Conservation (phyloP, 1,284 basidiomycete genomes). For the Heterobasidion annosum region DNA sequence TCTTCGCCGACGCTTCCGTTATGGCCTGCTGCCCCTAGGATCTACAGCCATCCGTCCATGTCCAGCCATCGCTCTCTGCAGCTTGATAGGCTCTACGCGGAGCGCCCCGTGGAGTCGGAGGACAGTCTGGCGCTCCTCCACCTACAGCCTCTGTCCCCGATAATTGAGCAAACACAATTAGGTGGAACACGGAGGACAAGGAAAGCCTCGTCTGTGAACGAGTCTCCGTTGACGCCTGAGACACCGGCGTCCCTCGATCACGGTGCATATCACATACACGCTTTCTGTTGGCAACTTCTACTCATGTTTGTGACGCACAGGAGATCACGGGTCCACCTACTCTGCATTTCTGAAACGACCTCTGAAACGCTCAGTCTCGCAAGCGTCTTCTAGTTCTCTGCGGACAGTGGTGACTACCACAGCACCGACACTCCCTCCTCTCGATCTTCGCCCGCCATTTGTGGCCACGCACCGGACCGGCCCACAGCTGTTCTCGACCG, state of each 20-base stretch:
- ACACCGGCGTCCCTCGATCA: conserved; percentile 19
- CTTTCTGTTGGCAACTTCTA: neutral
- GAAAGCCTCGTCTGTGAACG: conserved; percentile 13
- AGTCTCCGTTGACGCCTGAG: conserved; percentile 18
- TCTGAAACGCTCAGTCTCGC: conserved; percentile 46
- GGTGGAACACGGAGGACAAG: conserved; percentile 5
- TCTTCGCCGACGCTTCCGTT: conserved; percentile 5
- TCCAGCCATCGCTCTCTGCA: conserved; percentile 11
- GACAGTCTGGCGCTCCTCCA: neutral
- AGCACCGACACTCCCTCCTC: conserved; percentile 30
- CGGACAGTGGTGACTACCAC: conserved; percentile 28
- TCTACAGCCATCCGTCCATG: conserved; percentile 10
- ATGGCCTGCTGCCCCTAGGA: conserved; percentile 1
- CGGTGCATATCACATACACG: neutral
- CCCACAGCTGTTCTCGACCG: conserved; percentile 26
- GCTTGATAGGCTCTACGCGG: conserved; percentile 4
- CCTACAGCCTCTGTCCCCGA: conserved; percentile 17
- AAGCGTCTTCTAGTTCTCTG: conserved; percentile 49
- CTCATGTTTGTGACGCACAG: conserved; percentile 4
- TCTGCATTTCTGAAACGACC: conserved; percentile 45
- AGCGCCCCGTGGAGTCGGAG: neutral
- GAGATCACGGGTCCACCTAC: conserved; percentile 10
- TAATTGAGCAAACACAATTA: conserved; percentile 14
- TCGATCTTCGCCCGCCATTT: conserved; percentile 49
- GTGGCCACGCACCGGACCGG: conserved; percentile 27